Evolutionary conservation across 495 filamentous ascomycete species (phyloP), one percentile per base, ranked within the genome.

Genomic region (Aspergillus bertholletiae): DNA sequence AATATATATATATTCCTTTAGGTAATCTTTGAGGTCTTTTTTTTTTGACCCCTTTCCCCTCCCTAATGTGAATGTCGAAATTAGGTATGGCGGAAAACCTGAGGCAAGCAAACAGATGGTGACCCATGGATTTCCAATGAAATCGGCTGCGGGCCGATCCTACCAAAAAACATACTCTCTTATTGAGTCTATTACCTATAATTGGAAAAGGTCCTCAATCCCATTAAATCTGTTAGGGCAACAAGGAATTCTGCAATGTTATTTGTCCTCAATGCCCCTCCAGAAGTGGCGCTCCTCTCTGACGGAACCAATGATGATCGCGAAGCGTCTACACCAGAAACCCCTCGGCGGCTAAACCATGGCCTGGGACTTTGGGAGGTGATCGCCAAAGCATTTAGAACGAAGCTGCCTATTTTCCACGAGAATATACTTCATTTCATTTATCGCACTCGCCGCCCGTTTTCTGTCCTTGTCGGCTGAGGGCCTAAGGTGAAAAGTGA

Each of bases 251-350:
- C n/a, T n/a, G n/a, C n/a, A n/a, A n/a, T n/a, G n/a, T n/a, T n/a
- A n/a, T n/a, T n/a, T n/a, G n/a, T n/a, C n/a, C n/a, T 40, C 44
- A 20, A 40, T 48, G 23, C 51, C 46, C 51, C 39, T 51, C 39
- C 51, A 56, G 34, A 11, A 50, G 37, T 27, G 11, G 24, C 15
- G n/a, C 47, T 32, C 8, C 6, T 20, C n/a, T 53, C 7, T 43
- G 23, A 34, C 44, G 46, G 37, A 45, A 48, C 59, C 60, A 62
- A 62, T 62, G 53, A 54, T 49, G 34, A 18, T 17, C 78, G 47
- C 70, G 79, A n/a, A 71, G 77, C 9, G 74, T 78, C 28, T 72
- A 74, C 34, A 37, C 34, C 34, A 37, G 34, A 37, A 28, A 41
- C 53, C 37, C 41, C 34, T 51, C 60, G 60, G 60, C 60, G 60